Evolutionary conservation across 305 asterid species (phyloP).

Genomic region (Vinca major): DNA sequence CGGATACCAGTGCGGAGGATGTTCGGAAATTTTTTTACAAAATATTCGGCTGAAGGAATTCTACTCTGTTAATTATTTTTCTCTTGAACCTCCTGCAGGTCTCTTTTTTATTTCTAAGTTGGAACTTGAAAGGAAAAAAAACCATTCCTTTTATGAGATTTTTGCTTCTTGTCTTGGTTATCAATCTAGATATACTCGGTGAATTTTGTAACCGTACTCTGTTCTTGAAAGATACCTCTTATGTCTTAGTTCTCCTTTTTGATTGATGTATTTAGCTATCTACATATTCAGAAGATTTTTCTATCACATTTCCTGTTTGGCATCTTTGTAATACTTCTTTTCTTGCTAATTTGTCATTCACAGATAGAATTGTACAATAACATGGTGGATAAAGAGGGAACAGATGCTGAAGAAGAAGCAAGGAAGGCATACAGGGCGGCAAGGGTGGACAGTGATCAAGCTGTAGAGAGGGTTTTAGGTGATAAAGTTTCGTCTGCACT

Average conservation of each 20-base stretch:
- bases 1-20: too few species aligned
- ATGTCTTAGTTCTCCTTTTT: not conserved
- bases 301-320: not conserved
- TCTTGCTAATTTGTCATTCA: constrained; percentile 11
- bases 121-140: not conserved
- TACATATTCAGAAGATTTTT: not conserved
- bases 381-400: constrained; percentile 79
- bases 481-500: constrained; percentile 83
- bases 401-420: constrained; percentile 67
- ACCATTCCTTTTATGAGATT: not conserved
- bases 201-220: not conserved
- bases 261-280: not conserved
- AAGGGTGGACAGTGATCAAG: constrained; percentile 57
- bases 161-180: not conserved
- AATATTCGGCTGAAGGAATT: not conserved
- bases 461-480: constrained; percentile 54
- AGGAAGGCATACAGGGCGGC: constrained; percentile 81
- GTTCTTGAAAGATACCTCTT: not conserved
- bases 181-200: not conserved
- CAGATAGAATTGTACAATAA: constrained; percentile 83
- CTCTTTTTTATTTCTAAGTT: not conserved
- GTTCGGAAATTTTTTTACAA: not conserved
- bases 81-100: not conserved
- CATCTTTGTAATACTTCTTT: constrained; percentile 1
- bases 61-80: not conserved